phyloP scores from a whole-genome alignment of 2,329 filamentous ascomycete species.

The Trichoderma koningiopsis region DNA sequence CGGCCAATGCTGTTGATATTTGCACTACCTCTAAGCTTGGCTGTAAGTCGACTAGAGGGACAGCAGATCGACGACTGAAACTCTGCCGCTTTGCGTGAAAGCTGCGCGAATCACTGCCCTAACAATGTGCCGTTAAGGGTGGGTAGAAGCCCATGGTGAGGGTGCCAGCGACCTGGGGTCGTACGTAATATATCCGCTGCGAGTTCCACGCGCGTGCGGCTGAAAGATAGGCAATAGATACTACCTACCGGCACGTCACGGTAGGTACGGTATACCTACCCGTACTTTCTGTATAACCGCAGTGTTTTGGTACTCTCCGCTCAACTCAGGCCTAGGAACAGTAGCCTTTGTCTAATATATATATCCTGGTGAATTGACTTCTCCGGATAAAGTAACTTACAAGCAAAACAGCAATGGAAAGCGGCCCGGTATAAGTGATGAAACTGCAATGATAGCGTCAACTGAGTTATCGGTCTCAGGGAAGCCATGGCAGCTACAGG shows the following conservation, averaged over 20 bases:
- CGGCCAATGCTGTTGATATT: background rate
- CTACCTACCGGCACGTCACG: background rate
- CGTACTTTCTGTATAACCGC: background rate
- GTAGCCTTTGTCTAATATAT: background rate
- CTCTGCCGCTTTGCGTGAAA: background rate
- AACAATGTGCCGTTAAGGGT: background rate
- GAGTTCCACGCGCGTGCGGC: constrained; percentile 13
- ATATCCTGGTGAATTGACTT: background rate
- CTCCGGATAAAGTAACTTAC: background rate
- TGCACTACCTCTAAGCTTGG: background rate
- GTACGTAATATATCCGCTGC: constrained; percentile 1
- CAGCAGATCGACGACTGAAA: background rate
- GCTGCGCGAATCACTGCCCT: background rate
- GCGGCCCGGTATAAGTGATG: background rate
- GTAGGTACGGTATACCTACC: background rate
- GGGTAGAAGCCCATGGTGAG: background rate
- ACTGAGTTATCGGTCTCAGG: background rate
- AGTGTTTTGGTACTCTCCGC: constrained; percentile 1
- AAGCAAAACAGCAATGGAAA: background rate
- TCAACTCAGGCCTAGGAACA: background rate
- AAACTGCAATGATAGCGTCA: background rate
- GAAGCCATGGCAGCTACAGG: background rate
- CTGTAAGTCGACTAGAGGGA: background rate
- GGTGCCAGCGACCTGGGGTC: background rate
- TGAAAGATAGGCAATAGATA: constrained; percentile 4